Conservation (phyloP, 1,284 basidiomycete species). For the Malassezia caprae region DNA sequence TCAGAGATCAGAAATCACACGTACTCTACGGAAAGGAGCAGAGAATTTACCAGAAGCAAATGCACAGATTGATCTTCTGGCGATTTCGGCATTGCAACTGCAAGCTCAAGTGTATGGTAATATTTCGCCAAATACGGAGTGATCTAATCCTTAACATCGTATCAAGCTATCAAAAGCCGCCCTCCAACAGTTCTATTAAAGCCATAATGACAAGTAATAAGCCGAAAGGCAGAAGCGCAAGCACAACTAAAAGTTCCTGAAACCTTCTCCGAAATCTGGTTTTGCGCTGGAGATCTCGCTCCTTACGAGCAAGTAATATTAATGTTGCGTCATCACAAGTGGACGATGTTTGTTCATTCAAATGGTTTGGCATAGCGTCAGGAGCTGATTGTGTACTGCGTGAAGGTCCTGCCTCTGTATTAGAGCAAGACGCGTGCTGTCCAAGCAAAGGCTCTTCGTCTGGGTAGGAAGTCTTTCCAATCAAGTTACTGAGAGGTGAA, state of each 20-base stretch:
- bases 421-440: not conserved
- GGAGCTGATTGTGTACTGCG: conserved; percentile 5
- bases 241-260: conserved; percentile 25
- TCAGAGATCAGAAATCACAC: not conserved
- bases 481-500: conserved; percentile 17
- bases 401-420: not conserved
- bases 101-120: not conserved
- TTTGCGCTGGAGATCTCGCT: conserved; percentile 33
- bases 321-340: conserved; percentile 33
- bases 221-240: conserved; percentile 28
- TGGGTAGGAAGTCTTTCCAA: not conserved
- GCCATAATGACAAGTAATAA: conserved; percentile 25
- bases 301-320: conserved; percentile 40
- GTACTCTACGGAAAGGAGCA: conserved; percentile 5
- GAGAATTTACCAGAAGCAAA: conserved; percentile 7
- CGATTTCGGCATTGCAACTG: not conserved
- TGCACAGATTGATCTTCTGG: conserved; percentile 5
- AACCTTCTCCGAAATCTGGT: conserved; percentile 19
- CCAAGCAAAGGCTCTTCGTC: conserved; percentile 20
- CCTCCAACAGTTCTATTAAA: conserved; percentile 22
- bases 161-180: conserved; percentile 19
- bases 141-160: not conserved
- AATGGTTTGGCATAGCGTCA: conserved; percentile 22
- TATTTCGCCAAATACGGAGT: not conserved
- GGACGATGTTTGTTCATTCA: conserved; percentile 22